Percentiles rank a stretch among this genome's conserved stretches.
Evolutionary conservation across 2,329 filamentous ascomycete species (phyloP).

Genomic region (Fusarium nurragi): DNA sequence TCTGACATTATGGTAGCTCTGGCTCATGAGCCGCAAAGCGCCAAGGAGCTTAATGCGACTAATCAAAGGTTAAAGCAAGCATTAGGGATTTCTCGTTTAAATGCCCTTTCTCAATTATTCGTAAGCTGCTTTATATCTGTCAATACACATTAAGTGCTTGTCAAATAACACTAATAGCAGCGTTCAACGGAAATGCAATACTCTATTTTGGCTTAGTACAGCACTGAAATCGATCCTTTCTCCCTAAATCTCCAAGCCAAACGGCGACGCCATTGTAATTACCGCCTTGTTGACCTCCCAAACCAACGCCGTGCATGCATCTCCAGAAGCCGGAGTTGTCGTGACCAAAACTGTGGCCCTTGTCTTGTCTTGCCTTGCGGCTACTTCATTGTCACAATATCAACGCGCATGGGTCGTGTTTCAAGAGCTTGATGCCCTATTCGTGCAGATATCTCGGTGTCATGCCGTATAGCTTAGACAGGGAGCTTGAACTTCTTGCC

Average conservation of each 20-base stretch:
- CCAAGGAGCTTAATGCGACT: constrained; percentile 19
- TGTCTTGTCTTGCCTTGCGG: constrained; percentile 20
- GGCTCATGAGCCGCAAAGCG: constrained; percentile 7
- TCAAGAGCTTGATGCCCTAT: constrained; percentile 20
- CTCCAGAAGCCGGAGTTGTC: constrained; percentile 39
- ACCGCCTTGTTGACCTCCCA: constrained; percentile 40
- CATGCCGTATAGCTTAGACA: constrained; percentile 62
- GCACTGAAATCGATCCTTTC: constrained; percentile 29
- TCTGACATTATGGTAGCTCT: constrained; percentile 18
- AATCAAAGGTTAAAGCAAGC: constrained; percentile 6
- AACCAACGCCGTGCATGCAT: constrained; percentile 49
- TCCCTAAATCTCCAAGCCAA: constrained; percentile 39
- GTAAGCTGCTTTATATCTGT: not conserved
- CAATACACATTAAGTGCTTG: not conserved
- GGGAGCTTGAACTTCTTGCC: constrained; percentile 89
- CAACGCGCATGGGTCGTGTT: constrained; percentile 6
- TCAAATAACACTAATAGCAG: constrained; percentile 7
- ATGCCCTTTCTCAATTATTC: constrained; percentile 5
- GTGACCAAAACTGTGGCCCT: constrained; percentile 29
- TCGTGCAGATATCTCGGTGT: constrained; percentile 17
- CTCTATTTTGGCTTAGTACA: constrained; percentile 41
- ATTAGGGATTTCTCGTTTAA: not conserved
- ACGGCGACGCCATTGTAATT: constrained; percentile 44
- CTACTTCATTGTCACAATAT: constrained; percentile 33
- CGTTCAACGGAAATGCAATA: constrained; percentile 22